Evolutionary conservation across 345 rosid genomes (phyloP).

Genomic region (Carallia pectinifolia): DNA sequence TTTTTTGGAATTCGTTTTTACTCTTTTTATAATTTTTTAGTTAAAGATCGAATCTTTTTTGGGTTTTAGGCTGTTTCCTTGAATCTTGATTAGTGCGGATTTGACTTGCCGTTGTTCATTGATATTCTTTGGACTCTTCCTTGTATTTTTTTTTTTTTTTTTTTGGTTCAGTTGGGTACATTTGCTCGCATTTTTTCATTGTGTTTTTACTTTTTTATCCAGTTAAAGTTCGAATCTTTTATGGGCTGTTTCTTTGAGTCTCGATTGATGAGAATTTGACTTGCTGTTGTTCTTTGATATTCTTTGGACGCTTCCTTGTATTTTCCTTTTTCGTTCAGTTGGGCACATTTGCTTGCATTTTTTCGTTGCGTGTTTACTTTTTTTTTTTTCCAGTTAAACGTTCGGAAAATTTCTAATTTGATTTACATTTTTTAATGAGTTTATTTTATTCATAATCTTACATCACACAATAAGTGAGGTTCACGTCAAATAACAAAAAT

Average conservation of each 20-base stretch:
- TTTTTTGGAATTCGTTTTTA: background rate
- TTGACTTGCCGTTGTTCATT: background rate
- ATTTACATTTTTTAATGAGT: no score
- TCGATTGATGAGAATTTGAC: no score
- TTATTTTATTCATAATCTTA: no score
- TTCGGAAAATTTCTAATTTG: no score
- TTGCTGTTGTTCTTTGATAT: background rate
- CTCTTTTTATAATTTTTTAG: background rate
- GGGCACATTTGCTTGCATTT: background rate
- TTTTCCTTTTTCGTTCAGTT: background rate
- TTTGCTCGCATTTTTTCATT: background rate
- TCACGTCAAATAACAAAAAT: no score
- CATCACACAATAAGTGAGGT: no score
- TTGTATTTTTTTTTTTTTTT: background rate
- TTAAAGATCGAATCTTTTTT: background rate
- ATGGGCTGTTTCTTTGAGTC: background rate
- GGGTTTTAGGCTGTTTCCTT: background rate
- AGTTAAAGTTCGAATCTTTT: background rate
- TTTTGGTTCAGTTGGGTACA: background rate
- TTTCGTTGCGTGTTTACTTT: background rate
- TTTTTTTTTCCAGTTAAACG: background rate
- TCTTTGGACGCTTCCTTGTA: background rate
- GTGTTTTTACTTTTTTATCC: no score
- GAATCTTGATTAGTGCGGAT: no score
- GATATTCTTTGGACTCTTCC: background rate